These are phyloP conservation scores for Penicillium sp. DNA, from an alignment of 2,329 filamentous ascomycete genomes.

Conservation along the genomic window DNA sequence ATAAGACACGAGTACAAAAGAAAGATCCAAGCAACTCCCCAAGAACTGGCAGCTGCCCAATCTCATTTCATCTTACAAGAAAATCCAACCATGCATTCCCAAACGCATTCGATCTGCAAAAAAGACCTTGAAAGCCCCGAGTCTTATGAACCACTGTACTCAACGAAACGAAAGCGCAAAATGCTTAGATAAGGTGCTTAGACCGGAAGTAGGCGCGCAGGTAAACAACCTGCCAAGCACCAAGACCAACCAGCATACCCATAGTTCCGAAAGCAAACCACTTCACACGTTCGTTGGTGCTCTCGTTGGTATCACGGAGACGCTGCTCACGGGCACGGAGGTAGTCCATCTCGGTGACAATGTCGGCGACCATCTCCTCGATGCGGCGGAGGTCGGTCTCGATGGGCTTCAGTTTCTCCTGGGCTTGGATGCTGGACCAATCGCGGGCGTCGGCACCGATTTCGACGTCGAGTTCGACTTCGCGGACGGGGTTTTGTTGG, in stretches of 20 bases:
- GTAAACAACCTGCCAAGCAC: constrained; percentile 97
- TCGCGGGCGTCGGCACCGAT: constrained; percentile 97
- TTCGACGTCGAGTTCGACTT: constrained; percentile 90
- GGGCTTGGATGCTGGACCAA: constrained; percentile 93
- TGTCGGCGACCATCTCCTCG: constrained; percentile 84
- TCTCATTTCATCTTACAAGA: background rate
- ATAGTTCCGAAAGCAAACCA: constrained; percentile 97
- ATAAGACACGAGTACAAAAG: constrained; percentile 19
- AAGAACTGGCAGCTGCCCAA: constrained; percentile 1
- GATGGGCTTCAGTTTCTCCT: constrained; percentile 95
- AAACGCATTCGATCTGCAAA: background rate
- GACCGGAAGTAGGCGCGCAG: constrained; percentile 94
- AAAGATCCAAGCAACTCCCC: constrained; percentile 7
- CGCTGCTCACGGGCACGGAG: constrained; percentile 87
- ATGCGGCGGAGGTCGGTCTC: constrained; percentile 92
- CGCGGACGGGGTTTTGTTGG: constrained; percentile 58
- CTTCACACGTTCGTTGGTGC: constrained; percentile 97
- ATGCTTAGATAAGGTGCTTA: constrained; percentile 65
- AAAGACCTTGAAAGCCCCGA: background rate
- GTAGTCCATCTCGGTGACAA: constrained; percentile 96
- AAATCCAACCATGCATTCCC: constrained; percentile 3
- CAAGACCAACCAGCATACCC: constrained; percentile 82
- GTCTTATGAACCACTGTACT: background rate
- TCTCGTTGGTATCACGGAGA: constrained; percentile 97
- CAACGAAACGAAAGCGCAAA: background rate